These are phyloP conservation scores for Cyberlindnera japonica DNA, from an alignment of 805 yeast species.

Conservation along the genomic window DNA sequence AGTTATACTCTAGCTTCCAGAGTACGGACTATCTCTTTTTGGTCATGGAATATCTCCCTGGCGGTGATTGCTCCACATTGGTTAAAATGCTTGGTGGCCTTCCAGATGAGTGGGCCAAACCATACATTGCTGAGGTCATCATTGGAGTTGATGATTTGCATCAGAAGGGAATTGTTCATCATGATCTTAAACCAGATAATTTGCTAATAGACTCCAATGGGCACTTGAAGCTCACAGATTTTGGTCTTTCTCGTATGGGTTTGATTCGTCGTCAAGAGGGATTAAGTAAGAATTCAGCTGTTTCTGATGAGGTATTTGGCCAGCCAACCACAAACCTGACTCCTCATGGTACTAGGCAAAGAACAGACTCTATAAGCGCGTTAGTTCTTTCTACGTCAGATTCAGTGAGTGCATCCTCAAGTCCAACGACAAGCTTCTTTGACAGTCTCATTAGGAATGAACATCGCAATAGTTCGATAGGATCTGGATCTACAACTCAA, in stretches of 20 bases:
- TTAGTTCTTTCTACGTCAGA: conserved; percentile 19
- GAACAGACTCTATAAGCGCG: conserved; percentile 24
- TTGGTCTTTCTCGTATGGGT: conserved; percentile 90
- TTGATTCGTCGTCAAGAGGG: conserved; percentile 72
- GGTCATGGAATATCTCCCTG: conserved; percentile 95
- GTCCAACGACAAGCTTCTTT: conserved; percentile 30
- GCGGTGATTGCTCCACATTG: conserved; percentile 92
- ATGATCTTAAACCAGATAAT: conserved; percentile 95
- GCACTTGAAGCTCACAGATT: conserved; percentile 90
- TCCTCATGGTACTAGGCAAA: conserved; percentile 8
- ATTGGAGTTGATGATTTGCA: conserved; percentile 91
- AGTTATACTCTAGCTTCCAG: conserved; percentile 83
- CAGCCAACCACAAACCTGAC: conserved; percentile 15
- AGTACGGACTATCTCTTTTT: conserved; percentile 79
- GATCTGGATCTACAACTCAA: conserved; percentile 4
- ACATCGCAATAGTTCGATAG: conserved; percentile 10
- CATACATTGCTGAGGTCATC: conserved; percentile 85
- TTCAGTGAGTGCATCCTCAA: conserved; percentile 21
- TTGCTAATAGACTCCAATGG: conserved; percentile 81
- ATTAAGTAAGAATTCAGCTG: conserved; percentile 10
- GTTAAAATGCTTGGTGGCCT: conserved; percentile 77
- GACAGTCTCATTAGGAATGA: conserved; percentile 26
- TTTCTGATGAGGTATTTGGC: conserved; percentile 23
- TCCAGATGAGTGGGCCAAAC: conserved; percentile 81
- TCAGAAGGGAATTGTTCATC: conserved; percentile 82